Evolutionary conservation across 2,329 filamentous ascomycete genomes (phyloP).

Genomic region (Colletotrichum falcatum): DNA sequence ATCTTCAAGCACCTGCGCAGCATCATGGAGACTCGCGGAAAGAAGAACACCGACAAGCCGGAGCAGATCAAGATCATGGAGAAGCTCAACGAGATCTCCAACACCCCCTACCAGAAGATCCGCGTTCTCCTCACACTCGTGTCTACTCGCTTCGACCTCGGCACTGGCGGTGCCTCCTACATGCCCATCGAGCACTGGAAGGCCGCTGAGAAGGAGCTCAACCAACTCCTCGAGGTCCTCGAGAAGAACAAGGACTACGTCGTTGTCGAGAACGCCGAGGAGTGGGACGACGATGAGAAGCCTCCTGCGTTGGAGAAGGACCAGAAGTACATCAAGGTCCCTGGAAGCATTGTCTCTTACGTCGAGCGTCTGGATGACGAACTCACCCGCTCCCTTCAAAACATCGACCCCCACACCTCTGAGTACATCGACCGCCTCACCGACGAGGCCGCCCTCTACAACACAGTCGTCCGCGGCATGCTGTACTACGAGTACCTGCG

Average conservation of each 20-base stretch:
- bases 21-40: constrained; percentile 95
- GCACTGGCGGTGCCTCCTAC: constrained; percentile 78
- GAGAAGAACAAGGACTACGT: constrained; percentile 84
- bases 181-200: constrained; percentile 99
- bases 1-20: constrained; percentile 96
- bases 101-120: constrained; percentile 92
- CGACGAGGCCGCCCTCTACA: constrained; percentile 92
- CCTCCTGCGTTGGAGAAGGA: constrained; percentile 77
- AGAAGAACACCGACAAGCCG: constrained; percentile 96
- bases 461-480: constrained; percentile 87
- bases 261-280: constrained; percentile 91
- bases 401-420: constrained; percentile 97
- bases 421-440: constrained; percentile 97
- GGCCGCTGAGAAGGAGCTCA: constrained; percentile 88
- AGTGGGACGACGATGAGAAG: constrained; percentile 99
- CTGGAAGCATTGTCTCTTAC: constrained; percentile 94
- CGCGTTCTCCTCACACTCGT: constrained; percentile 92
- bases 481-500: constrained; percentile 88
- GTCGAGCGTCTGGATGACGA: constrained; percentile 97
- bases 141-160: constrained; percentile 94
- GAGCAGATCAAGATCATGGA: constrained; percentile 99
- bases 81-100: constrained; percentile 90
- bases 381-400: constrained; percentile 95
- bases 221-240: constrained; percentile 80
- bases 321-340: constrained; percentile 88